These are phyloP conservation scores for Trichoderma orchidacearum DNA, from an alignment of 495 filamentous ascomycete genomes.

Conservation along the genomic window DNA sequence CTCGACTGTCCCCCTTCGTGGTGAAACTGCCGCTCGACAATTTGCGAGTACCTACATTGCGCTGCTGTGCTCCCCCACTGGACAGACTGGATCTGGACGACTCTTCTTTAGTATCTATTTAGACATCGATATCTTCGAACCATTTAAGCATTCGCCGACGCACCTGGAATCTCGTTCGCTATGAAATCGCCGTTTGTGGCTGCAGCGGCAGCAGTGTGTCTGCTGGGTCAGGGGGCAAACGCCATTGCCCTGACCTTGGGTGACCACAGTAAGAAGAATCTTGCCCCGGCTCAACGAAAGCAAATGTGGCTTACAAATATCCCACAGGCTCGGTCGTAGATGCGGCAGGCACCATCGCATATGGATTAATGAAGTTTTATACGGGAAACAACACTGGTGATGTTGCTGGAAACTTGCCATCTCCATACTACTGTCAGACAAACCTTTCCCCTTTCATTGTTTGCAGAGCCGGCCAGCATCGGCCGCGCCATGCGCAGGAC, in stretches of 20 bases:
- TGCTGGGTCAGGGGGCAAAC: conserved; percentile 10
- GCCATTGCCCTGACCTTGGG: conserved; percentile 15
- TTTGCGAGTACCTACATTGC: not conserved
- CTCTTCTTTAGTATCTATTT: not conserved
- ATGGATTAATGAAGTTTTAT: conserved; percentile 42
- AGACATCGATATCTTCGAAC: too few species aligned
- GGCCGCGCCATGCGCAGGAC: too few species aligned
- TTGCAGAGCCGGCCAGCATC: not conserved
- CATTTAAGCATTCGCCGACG: too few species aligned
- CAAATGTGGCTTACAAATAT: conserved; percentile 1
- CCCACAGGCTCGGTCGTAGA: conserved; percentile 25
- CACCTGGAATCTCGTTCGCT: not conserved
- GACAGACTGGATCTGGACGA: conserved; percentile 1
- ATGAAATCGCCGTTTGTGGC: not conserved
- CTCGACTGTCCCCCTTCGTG: too few species aligned
- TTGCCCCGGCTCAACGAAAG: not conserved
- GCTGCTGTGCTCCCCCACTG: not conserved
- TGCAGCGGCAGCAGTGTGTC: conserved; percentile 5
- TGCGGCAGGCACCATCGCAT: conserved; percentile 30
- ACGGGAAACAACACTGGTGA: conserved; percentile 59
- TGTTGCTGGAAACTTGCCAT: conserved; percentile 55
- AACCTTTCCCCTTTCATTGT: not conserved
- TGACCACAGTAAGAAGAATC: conserved; percentile 12
- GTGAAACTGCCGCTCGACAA: not conserved
- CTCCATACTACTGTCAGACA: conserved; percentile 57